A percentile compares a stretch with the other conserved stretches of the same genome.
phyloP scores from a whole-genome alignment of 1,284 basidiomycete genomes.

The Austroboletus rostrupii region DNA sequence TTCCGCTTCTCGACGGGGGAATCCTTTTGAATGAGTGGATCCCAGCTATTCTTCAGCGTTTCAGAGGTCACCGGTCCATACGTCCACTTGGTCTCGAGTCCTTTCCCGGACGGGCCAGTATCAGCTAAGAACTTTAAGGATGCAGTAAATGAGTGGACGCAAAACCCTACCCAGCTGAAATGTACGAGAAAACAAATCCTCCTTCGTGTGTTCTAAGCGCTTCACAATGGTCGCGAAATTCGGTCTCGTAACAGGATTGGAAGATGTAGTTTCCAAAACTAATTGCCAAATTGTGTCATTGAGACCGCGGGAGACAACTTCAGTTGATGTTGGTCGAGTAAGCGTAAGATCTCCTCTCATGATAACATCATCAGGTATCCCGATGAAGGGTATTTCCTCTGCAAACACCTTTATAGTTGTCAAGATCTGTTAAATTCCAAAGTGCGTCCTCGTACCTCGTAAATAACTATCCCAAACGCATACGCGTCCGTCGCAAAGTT shows the following conservation, averaged over 20 bases:
- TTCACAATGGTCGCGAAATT: background rate
- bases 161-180: background rate
- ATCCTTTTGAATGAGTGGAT: background rate
- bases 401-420: background rate
- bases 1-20: no score
- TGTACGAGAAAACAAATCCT: background rate
- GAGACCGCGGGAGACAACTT: background rate
- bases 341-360: background rate
- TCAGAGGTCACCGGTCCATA: background rate
- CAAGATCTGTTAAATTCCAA: background rate
- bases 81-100: background rate
- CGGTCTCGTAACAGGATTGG: background rate
- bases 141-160: background rate
- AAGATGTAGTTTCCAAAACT: background rate
- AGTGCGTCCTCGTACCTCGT: background rate
- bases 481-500: background rate
- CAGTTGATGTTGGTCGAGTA: background rate
- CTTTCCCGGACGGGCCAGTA: background rate
- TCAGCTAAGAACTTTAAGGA: background rate
- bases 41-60: background rate
- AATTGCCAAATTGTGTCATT: background rate
- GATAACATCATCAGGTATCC: background rate
- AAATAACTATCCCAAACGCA: background rate
- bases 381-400: background rate
- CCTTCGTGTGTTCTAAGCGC: background rate